Percentiles rank a stretch among this genome's conserved stretches.
Conservation (phyloP, 305 asterid genomes). For the Stenogyne calaminthoides region DNA sequence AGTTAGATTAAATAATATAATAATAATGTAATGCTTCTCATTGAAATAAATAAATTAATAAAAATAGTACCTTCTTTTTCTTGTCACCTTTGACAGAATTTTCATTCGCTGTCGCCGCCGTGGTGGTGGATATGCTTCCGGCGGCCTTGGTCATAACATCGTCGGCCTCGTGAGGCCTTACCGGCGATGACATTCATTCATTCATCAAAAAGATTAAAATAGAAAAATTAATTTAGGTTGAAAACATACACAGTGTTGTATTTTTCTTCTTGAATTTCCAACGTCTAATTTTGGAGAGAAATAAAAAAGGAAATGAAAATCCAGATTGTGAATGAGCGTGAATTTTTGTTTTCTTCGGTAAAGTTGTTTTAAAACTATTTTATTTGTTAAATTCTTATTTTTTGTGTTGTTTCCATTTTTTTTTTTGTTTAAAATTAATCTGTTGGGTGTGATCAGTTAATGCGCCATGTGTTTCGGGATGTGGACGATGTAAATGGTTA, state of each 20-base stretch:
- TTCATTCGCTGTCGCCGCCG: constrained; percentile 43
- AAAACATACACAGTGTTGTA: constrained; percentile 10
- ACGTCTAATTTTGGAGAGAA: constrained; percentile 14
- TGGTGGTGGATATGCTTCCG: constrained; percentile 39
- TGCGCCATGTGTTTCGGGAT: constrained; percentile 39
- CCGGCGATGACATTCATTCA: constrained; percentile 44
- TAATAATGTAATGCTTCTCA: background rate
- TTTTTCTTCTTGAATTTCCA: constrained; percentile 37
- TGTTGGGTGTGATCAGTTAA: constrained; percentile 28
- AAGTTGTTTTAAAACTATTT: background rate
- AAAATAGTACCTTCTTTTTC: constrained; percentile 55
- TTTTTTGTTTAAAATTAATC: background rate
- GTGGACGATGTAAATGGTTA: constrained; percentile 23
- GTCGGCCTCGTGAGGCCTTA: constrained; percentile 25
- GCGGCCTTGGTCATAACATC: constrained; percentile 39
- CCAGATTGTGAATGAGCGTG: constrained; percentile 29
- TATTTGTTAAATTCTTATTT: background rate
- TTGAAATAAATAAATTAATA: background rate
- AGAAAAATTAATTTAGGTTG: background rate
- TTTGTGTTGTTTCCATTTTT: background rate
- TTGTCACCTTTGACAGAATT: constrained; percentile 48
- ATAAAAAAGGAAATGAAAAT: background rate
- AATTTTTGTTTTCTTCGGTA: constrained; percentile 28
- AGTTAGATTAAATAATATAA: background rate
- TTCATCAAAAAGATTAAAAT: constrained; percentile 1